phyloP scores from a whole-genome alignment of 768 basidiomycete genomes.

The Serendipita sp. region DNA sequence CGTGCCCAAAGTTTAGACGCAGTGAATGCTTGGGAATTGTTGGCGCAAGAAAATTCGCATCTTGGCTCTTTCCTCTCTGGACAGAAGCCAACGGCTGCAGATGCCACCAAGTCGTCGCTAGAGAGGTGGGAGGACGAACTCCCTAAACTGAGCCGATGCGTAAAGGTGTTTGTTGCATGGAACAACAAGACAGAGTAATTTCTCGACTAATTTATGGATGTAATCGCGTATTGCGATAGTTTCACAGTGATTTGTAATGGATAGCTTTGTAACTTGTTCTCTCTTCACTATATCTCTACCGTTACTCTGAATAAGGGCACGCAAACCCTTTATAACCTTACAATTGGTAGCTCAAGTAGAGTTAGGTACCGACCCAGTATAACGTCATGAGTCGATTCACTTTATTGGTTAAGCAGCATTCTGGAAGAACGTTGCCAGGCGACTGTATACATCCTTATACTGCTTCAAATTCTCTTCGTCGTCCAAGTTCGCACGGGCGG shows the following conservation, averaged over 20 bases:
- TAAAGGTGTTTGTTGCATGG: conserved; percentile 2
- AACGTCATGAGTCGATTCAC: too few species aligned
- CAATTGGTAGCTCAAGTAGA: too few species aligned
- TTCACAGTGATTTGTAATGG: too few species aligned
- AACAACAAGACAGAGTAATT: neutral
- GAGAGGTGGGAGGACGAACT: neutral
- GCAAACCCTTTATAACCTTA: too few species aligned
- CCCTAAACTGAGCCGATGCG: neutral
- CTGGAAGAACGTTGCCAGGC: conserved; percentile 31
- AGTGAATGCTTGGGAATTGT: neutral
- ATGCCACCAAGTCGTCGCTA: neutral
- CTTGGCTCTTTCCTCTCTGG: neutral
- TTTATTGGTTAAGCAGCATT: neutral
- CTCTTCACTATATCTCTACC: too few species aligned
- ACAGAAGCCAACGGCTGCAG: neutral
- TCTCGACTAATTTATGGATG: too few species aligned
- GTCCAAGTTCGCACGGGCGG: conserved; percentile 40
- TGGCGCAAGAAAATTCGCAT: neutral
- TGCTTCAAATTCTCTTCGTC: conserved; percentile 41
- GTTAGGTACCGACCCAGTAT: too few species aligned
- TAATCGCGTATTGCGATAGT: too few species aligned
- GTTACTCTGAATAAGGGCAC: too few species aligned
- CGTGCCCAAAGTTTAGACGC: neutral
- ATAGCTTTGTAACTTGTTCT: too few species aligned
- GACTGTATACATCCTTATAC: conserved; percentile 43